Base-by-base conservation (phyloP, 2,329 filamentous ascomycete genomes). In the Ramularia collo-cygni region DNA sequence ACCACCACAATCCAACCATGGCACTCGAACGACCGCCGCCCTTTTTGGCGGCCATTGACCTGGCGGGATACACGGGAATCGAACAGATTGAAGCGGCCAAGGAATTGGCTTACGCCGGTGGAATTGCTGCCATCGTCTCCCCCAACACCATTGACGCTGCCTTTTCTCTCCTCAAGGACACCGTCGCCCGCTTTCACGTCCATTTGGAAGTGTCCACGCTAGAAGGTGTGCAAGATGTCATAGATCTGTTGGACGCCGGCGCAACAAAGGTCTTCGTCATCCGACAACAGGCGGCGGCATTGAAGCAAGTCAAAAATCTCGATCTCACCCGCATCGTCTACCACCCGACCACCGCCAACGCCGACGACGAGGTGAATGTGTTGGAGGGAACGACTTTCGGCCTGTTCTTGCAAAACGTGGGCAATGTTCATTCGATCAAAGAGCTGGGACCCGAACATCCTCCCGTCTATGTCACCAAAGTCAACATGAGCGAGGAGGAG, bases 261-360 rank as follows among this genome's bases (percentile, higher is more conserved):
- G 87, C 88, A 5, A 77, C 80, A 37, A 92, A 83, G 60, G 82
- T 92, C 47, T 92, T 96, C 61, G 84, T 95, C 36, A 75, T 75
- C 13, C 75, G 80, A 34, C 72, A 79, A 41, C 83, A 87, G 59
- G 68, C 93, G 38, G 68, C 70, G 28, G 62, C 67, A 13, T 64
- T 83, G 30, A 64, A 71, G 37, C 53, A 66, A 35, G 64, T 71
- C 50, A 64, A 71, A 51, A 71, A 71, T 19, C 66, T 80, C 30
- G 66, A 71, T 43, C 68, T 72, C 7, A 70, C 72, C 40, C 68
- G 79, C 34, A 60, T 83, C n/a, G 72, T 79, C 7, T 65, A 79
- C 24, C 46, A 48, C 29, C 58, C 58, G 1, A 55, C 55, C 5
- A 69, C 68, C 7, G 61, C 79, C 24, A n/a, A n/a, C 6, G 61